Conservation (phyloP, 2,329 filamentous ascomycete species). For the Xylaria sp. region DNA sequence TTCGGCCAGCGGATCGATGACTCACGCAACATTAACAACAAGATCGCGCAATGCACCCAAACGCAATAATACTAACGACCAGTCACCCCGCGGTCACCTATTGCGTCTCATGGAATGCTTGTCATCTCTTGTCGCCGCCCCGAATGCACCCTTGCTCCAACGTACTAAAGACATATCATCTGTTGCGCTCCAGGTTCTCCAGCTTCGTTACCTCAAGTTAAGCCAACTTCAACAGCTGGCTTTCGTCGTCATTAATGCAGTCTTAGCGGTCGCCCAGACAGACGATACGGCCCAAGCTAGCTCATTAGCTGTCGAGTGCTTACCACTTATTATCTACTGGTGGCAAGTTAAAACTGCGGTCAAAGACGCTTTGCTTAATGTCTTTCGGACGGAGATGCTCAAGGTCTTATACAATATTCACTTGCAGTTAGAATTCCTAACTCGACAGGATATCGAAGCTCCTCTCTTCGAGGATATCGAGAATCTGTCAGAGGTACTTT, state of each 20-base stretch:
- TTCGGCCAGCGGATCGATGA: slow-evolving; percentile 40
- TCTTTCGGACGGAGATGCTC: slow-evolving; percentile 78
- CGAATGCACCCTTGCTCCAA: slow-evolving; percentile 69
- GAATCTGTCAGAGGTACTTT: slow-evolving; percentile 73
- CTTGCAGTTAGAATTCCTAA: slow-evolving; percentile 65
- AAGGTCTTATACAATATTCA: slow-evolving; percentile 71
- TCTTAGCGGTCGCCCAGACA: slow-evolving; percentile 69
- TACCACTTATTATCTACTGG: slow-evolving; percentile 75
- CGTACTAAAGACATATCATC: slow-evolving; percentile 62
- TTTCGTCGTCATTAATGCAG: slow-evolving; percentile 75
- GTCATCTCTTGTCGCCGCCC: slow-evolving; percentile 64
- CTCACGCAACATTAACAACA: slow-evolving; percentile 39
- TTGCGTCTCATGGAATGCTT: slow-evolving; percentile 70
- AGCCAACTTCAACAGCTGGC: slow-evolving; percentile 72
- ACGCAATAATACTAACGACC: slow-evolving; percentile 30
- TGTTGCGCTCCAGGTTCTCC: slow-evolving; percentile 65
- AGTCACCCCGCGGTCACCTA: slow-evolving; percentile 45
- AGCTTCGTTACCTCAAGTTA: slow-evolving; percentile 61
- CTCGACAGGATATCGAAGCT: slow-evolving; percentile 49
- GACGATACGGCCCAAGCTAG: slow-evolving; percentile 71
- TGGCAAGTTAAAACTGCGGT: slow-evolving; percentile 76
- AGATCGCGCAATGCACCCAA: slow-evolving; percentile 39
- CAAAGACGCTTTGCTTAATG: slow-evolving; percentile 62
- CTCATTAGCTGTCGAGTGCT: slow-evolving; percentile 61
- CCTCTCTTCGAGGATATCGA: slow-evolving; percentile 58